Base-by-base conservation (phyloP, 768 basidiomycete species). In the Bullera alba region DNA sequence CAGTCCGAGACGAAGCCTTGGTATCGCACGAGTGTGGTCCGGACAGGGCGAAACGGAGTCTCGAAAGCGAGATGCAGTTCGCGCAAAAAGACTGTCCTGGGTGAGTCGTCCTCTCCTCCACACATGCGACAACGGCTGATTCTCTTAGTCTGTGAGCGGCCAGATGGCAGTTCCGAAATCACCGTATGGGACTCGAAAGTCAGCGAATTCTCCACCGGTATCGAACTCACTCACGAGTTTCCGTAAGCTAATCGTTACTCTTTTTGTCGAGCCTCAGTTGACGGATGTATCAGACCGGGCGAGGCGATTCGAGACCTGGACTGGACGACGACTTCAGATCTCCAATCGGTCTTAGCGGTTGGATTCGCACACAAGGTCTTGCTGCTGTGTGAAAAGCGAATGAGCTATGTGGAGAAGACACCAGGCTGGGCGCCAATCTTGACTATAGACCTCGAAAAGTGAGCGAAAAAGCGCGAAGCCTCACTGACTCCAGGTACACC, bases 141-240 rank as follows among this genome's bases (percentile, higher is more conserved):
- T 29, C 17, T 7, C 10, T 39, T 42, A 90, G 87, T 89, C 54
- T 81, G 84, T 14, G 75, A 78, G 4, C 69, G 74, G 15, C 61
- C 76, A 0, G 79, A 80, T 17, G 84, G 84, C 0, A 79, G 86
- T 35, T 54, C 55, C 51, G 88, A 92, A 65, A 72, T 96, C 39
- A 90, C 89, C 0, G 89, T 97, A 16, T 97, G 93, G 93, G 90
- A 96, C 71, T 95, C 91, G 0, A 85, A 85, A 45, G 86, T 87
- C 70, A 91, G 87, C 16, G 87, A 93, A 71, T 96, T 96, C 71
- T 83, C 88, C 6, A 84, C 86, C 4, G 92, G 92, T 2, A 75
- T 92, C 42, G 92, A 95, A 70, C 85, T 83, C 65, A 77, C 78
- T 35, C 76, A 77, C 29, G 50, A 80, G 14, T 83, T 80, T 53